These are phyloP conservation scores for Aureobasidium sp. DNA, from an alignment of 2,329 filamentous ascomycete species.

Conservation along the genomic window DNA sequence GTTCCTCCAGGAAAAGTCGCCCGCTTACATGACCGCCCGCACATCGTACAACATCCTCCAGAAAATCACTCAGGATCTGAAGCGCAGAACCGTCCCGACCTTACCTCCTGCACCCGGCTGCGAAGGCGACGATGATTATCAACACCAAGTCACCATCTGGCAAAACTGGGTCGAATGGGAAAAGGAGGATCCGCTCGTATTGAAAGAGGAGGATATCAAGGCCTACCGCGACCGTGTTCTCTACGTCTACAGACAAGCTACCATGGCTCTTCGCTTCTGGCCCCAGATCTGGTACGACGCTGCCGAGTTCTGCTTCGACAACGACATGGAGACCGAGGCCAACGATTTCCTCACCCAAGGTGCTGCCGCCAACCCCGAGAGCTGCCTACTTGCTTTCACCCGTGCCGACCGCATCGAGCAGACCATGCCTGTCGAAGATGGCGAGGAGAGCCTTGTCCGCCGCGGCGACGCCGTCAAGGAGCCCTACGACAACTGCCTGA, in stretches of 20 bases:
- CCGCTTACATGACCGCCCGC: constrained; percentile 92
- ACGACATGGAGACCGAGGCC: constrained; percentile 64
- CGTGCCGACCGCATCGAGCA: constrained; percentile 82
- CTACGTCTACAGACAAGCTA: constrained; percentile 86
- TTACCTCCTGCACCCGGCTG: constrained; percentile 80
- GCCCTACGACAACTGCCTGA: constrained; percentile 75
- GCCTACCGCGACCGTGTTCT: constrained; percentile 72
- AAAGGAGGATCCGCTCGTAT: constrained; percentile 80
- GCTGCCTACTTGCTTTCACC: constrained; percentile 81
- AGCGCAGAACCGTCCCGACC: constrained; percentile 69
- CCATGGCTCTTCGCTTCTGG: constrained; percentile 91
- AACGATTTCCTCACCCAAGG: constrained; percentile 75
- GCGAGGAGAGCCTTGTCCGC: constrained; percentile 57
- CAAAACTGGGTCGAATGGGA: constrained; percentile 94
- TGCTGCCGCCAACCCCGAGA: constrained; percentile 86
- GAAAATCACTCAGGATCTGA: constrained; percentile 71
- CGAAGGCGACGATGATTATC: constrained; percentile 77
- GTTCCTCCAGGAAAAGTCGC: constrained; percentile 86
- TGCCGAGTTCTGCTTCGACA: constrained; percentile 83
- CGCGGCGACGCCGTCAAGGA: constrained; percentile 69
- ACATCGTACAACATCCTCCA: constrained; percentile 86
- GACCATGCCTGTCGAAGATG: constrained; percentile 63
- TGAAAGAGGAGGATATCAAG: constrained; percentile 72
- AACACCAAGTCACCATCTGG: constrained; percentile 81
- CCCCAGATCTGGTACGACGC: constrained; percentile 95